Percentiles rank a stretch among this genome's conserved stretches.
Evolutionary conservation across 2,329 filamentous ascomycete species (phyloP).

Genomic region (Cordyceps militaris): DNA sequence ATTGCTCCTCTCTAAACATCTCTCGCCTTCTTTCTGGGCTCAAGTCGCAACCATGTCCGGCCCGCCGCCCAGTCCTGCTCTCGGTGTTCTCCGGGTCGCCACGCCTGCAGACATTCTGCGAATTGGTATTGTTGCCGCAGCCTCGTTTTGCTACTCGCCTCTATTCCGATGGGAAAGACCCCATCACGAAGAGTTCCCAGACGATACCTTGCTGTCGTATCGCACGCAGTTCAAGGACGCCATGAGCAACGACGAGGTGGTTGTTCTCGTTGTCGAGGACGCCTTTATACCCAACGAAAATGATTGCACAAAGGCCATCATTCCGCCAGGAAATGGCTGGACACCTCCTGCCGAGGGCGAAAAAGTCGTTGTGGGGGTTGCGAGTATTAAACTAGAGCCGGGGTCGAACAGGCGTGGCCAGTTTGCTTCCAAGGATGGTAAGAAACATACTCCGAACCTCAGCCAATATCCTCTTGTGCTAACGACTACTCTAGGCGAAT

Average conservation of each 20-base stretch:
- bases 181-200: not conserved
- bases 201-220: not conserved
- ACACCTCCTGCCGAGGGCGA: not conserved
- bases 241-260: not conserved
- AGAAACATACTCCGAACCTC: not conserved
- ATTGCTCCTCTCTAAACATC: no score
- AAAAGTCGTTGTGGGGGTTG: not conserved
- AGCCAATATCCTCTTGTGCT: no score
- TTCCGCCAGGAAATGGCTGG: not conserved
- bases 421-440: not conserved
- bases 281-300: not conserved
- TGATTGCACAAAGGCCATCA: not conserved
- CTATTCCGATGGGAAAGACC: not conserved
- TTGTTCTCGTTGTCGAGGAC: not conserved
- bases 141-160: not conserved
- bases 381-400: not conserved
- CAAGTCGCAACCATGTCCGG: not conserved
- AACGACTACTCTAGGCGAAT: not conserved
- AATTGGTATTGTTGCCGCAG: not conserved
- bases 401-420: not conserved
- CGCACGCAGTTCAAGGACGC: not conserved
- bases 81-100: not conserved
- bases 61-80: not conserved
- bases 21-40: no score
- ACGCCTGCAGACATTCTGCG: not conserved